Conservation (phyloP, 371 early-diverging fungal genomes). For the Mortierella sp. region DNA sequence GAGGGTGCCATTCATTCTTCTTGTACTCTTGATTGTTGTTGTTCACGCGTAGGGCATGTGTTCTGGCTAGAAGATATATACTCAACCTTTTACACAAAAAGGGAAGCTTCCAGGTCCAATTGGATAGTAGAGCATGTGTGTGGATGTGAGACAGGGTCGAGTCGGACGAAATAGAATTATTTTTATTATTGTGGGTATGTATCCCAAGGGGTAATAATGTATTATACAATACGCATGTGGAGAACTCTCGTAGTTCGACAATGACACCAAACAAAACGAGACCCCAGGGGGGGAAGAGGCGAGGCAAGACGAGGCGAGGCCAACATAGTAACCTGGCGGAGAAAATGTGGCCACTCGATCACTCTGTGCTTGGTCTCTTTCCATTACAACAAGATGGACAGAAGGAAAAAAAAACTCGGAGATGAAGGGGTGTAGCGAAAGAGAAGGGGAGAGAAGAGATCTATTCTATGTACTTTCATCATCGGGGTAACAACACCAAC, state of each 20-base stretch:
- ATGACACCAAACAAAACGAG: too few relatives aligned
- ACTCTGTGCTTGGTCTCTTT: too few relatives aligned
- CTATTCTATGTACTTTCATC: slow-evolving; percentile 11
- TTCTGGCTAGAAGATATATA: neutral
- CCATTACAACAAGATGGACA: too few relatives aligned
- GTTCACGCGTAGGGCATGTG: neutral
- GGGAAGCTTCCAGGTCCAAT: neutral
- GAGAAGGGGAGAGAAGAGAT: neutral
- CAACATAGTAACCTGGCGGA: too few relatives aligned
- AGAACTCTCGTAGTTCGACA: too few relatives aligned
- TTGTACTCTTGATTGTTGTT: neutral
- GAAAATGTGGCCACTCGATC: too few relatives aligned
- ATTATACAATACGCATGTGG: neutral
- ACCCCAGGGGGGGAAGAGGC: too few relatives aligned
- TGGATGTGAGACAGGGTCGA: slow-evolving; percentile 1
- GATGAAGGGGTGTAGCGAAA: too few relatives aligned
- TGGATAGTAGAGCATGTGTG: neutral
- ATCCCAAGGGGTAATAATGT: too few relatives aligned
- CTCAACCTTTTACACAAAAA: neutral
- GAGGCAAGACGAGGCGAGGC: too few relatives aligned
- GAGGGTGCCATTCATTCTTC: neutral
- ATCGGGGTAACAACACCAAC: neutral
- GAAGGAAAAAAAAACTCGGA: too few relatives aligned
- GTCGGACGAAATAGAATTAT: slow-evolving; percentile 1
- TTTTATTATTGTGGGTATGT: neutral